Base-by-base conservation (phyloP, 192 early-diverging fungal species). In the Gryganskiella cystojenkinii region DNA sequence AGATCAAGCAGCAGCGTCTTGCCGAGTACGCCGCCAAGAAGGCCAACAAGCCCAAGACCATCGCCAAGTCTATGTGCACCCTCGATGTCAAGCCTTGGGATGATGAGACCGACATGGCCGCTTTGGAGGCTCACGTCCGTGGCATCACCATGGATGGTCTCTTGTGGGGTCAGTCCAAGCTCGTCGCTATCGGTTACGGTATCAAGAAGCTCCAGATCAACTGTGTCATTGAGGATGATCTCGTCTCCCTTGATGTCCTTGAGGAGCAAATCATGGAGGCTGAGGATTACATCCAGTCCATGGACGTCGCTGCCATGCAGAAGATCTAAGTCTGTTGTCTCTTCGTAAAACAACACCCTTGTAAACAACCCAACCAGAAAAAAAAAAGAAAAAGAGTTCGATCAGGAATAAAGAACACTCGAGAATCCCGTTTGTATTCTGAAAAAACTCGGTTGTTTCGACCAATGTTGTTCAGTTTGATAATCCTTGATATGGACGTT, bases 41-140 rank as follows among this genome's bases (percentile, higher is more conserved):
- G 92, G 91, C 92, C 64, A 89, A 88, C 85, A 91, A 89, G 87
- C 95, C 95, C 61, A 91, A 90, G 82, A 83, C 89, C 58, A 88
- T 89, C 71, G 96, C 95, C 84, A 98, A 97, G 90, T 95, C 96
- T 72, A 88, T 92, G 85, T 83, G 96, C 78, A 89, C 91, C 80
- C 89, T 96, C 37, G 96, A 97, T 68, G 90, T 98, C 80, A 97
- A 98, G 93, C 95, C 96, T 58, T 98, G 97, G 97, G 97, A 97
- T 83, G 95, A 96, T 84, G 96, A 97, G 69, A 98, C 96, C 58
- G 86, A 92, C 64, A 92, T 98, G 88, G 87, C 71, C 42, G 94
- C 82, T 35, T 82, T 98, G 42, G 91, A 93, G 75, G 81, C 76
- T 27, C 64, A 67, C 61, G 93, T 98, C 84, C 87, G 88, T 72